Conservation (phyloP, 192 early-diverging fungal species). For the Coemansia sp. region DNA sequence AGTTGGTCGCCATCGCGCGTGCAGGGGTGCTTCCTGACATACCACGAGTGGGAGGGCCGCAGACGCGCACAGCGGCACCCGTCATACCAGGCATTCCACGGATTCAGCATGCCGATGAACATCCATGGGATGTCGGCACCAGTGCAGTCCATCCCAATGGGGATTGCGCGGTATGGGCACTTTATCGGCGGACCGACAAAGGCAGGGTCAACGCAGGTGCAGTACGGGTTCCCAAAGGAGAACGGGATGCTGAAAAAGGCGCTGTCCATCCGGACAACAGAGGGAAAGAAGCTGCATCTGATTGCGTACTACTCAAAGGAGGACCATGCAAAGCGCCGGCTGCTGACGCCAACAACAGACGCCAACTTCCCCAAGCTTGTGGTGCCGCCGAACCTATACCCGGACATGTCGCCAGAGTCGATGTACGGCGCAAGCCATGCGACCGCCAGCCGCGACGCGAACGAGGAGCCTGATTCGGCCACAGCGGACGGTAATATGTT, state of each 20-base stretch:
- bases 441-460: constrained; percentile 10
- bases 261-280: constrained; percentile 79
- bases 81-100: constrained; percentile 46
- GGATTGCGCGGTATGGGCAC: constrained; percentile 56
- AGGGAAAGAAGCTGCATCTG: constrained; percentile 79
- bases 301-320: constrained; percentile 89
- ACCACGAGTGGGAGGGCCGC: constrained; percentile 79
- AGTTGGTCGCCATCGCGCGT: constrained; percentile 88
- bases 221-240: constrained; percentile 63
- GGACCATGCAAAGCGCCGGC: constrained; percentile 63
- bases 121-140: constrained; percentile 33
- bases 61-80: constrained; percentile 57
- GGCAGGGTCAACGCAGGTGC: constrained; percentile 53
- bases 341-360: constrained; percentile 69
- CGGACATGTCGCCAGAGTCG: constrained; percentile 65
- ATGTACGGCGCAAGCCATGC: constrained; percentile 54
- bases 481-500: not conserved
- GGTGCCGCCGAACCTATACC: constrained; percentile 82
- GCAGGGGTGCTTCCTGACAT: constrained; percentile 84
- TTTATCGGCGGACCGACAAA: constrained; percentile 55
- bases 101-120: constrained; percentile 34
- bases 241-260: constrained; percentile 88
- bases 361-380: constrained; percentile 64
- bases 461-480: not conserved
- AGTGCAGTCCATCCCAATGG: constrained; percentile 44